Evolutionary conservation across 2,329 filamentous ascomycete genomes (phyloP).

Genomic region (Cladosporium sp.): DNA sequence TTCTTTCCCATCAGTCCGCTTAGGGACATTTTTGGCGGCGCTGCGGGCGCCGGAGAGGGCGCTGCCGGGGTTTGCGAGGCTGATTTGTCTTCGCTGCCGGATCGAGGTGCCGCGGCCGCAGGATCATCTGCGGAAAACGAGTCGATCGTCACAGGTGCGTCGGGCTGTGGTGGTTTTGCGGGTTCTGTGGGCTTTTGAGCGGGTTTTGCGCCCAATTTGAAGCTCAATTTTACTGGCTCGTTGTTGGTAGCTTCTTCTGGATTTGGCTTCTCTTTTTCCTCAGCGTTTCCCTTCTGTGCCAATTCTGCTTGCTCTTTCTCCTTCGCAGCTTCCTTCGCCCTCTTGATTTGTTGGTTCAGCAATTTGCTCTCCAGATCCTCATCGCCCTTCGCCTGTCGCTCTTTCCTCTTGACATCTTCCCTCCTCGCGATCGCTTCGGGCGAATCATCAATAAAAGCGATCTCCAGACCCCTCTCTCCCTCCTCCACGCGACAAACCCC

Average conservation of each 20-base stretch:
- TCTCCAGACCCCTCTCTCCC: constrained; percentile 76
- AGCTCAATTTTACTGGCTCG: constrained; percentile 32
- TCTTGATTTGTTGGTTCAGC: constrained; percentile 76
- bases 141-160: constrained; percentile 26
- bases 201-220: constrained; percentile 29
- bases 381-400: constrained; percentile 82
- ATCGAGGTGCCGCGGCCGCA: constrained; percentile 9
- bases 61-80: constrained; percentile 4
- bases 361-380: constrained; percentile 82
- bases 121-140: constrained; percentile 27
- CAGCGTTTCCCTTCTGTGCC: constrained; percentile 34
- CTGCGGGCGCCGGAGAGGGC: constrained; percentile 17
- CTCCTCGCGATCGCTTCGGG: constrained; percentile 76
- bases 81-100: constrained; percentile 4
- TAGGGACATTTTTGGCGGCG: constrained; percentile 53
- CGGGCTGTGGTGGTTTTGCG: constrained; percentile 16
- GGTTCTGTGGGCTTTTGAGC: constrained; percentile 9
- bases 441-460: constrained; percentile 88
- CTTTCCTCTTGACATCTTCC: constrained; percentile 76
- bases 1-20: constrained; percentile 57
- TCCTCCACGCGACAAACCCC: constrained; percentile 89
- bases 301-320: constrained; percentile 27
- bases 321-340: constrained; percentile 53
- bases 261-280: constrained; percentile 15
- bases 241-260: constrained; percentile 21